A percentile compares a stretch with the other conserved stretches of the same genome.
These are phyloP conservation scores for Albizia julibrissin DNA, from an alignment of 306 rosid species.

Conservation along the genomic window DNA sequence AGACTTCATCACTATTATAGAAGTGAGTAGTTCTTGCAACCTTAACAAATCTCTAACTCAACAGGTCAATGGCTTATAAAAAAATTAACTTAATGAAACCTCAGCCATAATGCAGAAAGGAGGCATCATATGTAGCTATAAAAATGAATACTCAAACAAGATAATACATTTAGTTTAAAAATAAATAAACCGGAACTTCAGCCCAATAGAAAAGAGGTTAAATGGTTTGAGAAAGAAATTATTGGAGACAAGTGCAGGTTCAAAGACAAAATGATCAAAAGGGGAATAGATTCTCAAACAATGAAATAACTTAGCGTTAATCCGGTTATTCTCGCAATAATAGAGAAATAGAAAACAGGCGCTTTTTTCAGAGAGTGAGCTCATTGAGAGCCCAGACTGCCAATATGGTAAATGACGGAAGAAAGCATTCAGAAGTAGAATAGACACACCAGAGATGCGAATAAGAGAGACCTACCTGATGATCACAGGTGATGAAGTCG, in stretches of 20 bases:
- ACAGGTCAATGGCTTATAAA: not conserved
- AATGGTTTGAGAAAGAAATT: too few species aligned
- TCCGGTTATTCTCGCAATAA: not conserved
- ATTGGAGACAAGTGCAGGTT: not conserved
- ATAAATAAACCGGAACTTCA: not conserved
- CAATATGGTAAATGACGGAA: not conserved
- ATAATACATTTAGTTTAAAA: not conserved
- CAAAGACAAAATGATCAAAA: not conserved
- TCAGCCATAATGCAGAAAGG: slow-evolving; percentile 18
- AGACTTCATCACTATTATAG: slow-evolving; percentile 5
- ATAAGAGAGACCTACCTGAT: not conserved
- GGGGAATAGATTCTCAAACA: not conserved
- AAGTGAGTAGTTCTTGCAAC: slow-evolving; percentile 15
- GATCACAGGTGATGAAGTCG: not conserved
- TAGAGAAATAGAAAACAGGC: not conserved
- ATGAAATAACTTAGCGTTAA: not conserved
- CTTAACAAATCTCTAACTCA: not conserved
- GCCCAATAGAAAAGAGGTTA: not conserved
- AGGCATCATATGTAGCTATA: not conserved
- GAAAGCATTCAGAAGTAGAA: not conserved
- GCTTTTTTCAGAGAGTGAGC: not conserved
- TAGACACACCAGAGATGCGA: not conserved
- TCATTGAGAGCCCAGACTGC: not conserved
- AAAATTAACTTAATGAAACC: not conserved
- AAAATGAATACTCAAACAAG: not conserved